Evolutionary conservation across 345 rosid species (phyloP).

Genomic region (Pelargonium nanum): DNA sequence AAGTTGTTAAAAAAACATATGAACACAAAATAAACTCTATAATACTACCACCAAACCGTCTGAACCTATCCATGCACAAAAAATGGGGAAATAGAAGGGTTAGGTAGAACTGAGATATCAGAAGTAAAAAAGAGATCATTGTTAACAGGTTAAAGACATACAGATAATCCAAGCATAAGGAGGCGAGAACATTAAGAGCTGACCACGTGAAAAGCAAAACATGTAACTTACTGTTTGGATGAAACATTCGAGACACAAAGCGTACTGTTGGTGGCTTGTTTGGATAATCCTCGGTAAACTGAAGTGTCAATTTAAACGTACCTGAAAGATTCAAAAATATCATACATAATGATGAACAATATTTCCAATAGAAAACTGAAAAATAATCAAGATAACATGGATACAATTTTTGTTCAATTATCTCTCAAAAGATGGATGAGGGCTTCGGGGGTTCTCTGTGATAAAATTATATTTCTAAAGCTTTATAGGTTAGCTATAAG

Average conservation of each 20-base stretch:
- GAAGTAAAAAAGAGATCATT: too few species aligned
- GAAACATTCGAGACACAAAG: constrained; percentile 79
- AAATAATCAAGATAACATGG: not conserved
- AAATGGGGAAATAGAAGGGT: not conserved
- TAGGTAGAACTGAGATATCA: not conserved
- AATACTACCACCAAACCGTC: not conserved
- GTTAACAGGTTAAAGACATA: too few species aligned
- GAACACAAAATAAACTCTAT: too few species aligned
- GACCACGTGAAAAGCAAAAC: not conserved
- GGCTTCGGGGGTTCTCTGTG: too few species aligned
- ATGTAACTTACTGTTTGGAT: constrained; percentile 57
- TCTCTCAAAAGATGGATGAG: too few species aligned
- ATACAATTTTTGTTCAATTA: too few species aligned
- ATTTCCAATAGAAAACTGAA: not conserved
- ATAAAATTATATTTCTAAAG: too few species aligned
- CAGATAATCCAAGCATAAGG: too few species aligned
- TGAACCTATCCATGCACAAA: not conserved
- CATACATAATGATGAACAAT: not conserved
- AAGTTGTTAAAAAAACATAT: too few species aligned
- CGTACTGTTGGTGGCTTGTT: constrained; percentile 76
- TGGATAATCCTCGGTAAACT: constrained; percentile 71
- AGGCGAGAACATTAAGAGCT: not conserved
- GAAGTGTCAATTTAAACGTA: constrained; percentile 66
- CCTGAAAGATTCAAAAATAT: constrained; percentile 29
- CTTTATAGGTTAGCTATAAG: too few species aligned